Evolutionary conservation across 1,284 basidiomycete genomes (phyloP).

Genomic region (Limonomyces culmigenus): DNA sequence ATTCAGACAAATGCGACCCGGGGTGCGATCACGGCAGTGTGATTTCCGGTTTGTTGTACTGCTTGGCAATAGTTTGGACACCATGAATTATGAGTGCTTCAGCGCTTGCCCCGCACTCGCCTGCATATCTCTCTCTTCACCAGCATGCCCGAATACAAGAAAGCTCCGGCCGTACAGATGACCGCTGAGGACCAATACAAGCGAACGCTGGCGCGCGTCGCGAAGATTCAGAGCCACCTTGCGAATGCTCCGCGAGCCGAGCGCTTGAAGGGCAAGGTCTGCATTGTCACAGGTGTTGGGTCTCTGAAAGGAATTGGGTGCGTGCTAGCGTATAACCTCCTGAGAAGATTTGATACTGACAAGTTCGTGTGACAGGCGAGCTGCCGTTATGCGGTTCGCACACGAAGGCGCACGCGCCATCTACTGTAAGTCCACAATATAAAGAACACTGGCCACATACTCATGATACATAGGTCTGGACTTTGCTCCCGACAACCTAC

Average conservation of each 20-base stretch:
- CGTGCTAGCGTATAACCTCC: slow-evolving; percentile 9
- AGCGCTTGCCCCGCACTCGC: too few relatives aligned
- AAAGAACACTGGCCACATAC: too few relatives aligned
- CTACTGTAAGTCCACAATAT: too few relatives aligned
- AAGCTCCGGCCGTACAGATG: too few relatives aligned
- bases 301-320: slow-evolving; percentile 78
- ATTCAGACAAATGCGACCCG: too few relatives aligned
- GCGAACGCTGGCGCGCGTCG: slow-evolving; percentile 43
- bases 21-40: too few relatives aligned
- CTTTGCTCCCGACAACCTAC: slow-evolving; percentile 54
- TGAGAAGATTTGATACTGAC: background rate
- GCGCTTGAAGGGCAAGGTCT: slow-evolving; percentile 69
- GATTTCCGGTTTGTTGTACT: too few relatives aligned
- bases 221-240: slow-evolving; percentile 59
- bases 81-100: too few relatives aligned
- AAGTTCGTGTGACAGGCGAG: background rate
- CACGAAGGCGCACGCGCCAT: slow-evolving; percentile 65
- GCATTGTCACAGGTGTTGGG: slow-evolving; percentile 77
- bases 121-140: too few relatives aligned
- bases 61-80: too few relatives aligned
- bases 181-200: slow-evolving; percentile 37
- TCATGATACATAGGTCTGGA: too few relatives aligned
- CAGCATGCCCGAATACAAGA: too few relatives aligned
- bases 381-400: background rate
- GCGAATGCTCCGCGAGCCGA: slow-evolving; percentile 31